Percentiles rank a stretch among this genome's conserved stretches.
These are phyloP conservation scores for Trichoderma erinaceum DNA, from an alignment of 495 filamentous ascomycete species.

Conservation along the genomic window DNA sequence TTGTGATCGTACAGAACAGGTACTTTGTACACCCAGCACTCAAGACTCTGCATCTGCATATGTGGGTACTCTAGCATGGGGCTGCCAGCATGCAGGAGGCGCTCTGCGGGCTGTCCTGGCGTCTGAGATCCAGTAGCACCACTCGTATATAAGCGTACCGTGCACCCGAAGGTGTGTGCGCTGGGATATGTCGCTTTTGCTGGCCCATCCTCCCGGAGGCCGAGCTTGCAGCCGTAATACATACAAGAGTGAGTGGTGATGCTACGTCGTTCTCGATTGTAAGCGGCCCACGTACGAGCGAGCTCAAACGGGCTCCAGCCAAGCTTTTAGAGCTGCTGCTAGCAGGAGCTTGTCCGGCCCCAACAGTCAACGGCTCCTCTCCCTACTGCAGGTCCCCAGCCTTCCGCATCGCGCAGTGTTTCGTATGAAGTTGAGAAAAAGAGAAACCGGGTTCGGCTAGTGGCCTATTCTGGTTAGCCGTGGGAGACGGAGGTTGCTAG, in stretches of 20 bases:
- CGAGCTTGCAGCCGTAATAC: background rate
- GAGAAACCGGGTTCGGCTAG: background rate
- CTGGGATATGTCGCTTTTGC: background rate
- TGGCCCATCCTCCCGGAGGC: background rate
- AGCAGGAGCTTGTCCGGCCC: background rate
- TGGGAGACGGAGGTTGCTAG: background rate
- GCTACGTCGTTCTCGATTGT: background rate
- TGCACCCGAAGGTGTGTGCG: background rate
- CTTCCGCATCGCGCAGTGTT: background rate
- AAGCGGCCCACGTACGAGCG: background rate
- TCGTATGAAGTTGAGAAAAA: background rate
- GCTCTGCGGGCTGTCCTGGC: background rate
- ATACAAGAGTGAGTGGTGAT: background rate
- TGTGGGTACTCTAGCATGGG: constrained; percentile 1
- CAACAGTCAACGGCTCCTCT: constrained; percentile 7
- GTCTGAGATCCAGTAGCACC: constrained; percentile 7
- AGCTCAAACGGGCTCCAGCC: background rate
- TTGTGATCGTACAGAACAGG: background rate
- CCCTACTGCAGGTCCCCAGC: constrained; percentile 9
- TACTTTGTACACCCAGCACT: background rate
- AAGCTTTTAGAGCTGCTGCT: background rate
- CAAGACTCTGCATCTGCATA: constrained; percentile 3
- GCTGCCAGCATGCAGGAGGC: background rate
- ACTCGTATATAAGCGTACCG: background rate
- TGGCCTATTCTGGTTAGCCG: background rate